phyloP scores from a whole-genome alignment of 345 rosid species.

The Cardamine occulta region DNA sequence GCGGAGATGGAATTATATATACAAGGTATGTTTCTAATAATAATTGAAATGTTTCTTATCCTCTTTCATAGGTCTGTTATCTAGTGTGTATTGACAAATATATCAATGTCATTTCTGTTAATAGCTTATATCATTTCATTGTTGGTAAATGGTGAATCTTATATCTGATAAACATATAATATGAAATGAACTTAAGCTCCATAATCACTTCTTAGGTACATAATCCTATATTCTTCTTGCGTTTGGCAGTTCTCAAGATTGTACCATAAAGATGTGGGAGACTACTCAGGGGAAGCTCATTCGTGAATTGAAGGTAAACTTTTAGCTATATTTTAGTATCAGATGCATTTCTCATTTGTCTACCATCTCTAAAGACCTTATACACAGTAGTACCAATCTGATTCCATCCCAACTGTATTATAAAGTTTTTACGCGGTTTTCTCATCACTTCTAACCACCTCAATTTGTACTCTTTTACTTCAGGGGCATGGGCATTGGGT shows the following conservation, averaged over 20 bases:
- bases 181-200: background rate
- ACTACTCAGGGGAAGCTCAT: constrained; percentile 93
- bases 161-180: background rate
- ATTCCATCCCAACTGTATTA: background rate
- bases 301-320: constrained; percentile 86
- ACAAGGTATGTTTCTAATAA: constrained; percentile 66
- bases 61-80: background rate
- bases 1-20: constrained; percentile 90
- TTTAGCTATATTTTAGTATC: background rate
- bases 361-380: background rate
- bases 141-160: background rate
- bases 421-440: background rate
- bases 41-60: background rate
- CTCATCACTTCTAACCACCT: constrained; percentile 11
- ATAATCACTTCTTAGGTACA: background rate
- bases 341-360: background rate
- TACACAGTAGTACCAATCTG: background rate
- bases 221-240: background rate
- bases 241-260: constrained; percentile 81
- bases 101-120: background rate
- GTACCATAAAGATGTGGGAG: constrained; percentile 98
- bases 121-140: constrained; percentile 5
- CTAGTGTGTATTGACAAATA: background rate
- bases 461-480: background rate
- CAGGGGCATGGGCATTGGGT: constrained; percentile 99